Base-by-base conservation (phyloP, 2,329 filamentous ascomycete species). In the Cladophialophora exuberans region DNA sequence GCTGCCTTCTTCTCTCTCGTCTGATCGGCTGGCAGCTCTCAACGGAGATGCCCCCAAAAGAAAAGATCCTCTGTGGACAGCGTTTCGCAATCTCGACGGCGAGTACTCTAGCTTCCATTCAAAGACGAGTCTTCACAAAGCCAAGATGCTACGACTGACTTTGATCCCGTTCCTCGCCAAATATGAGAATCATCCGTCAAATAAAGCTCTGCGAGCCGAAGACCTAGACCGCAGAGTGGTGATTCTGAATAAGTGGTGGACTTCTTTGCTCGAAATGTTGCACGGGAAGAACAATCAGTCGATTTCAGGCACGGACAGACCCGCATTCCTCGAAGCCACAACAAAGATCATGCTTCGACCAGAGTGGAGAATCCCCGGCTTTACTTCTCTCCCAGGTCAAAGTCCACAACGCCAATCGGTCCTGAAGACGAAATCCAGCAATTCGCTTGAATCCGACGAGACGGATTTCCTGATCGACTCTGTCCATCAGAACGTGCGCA, bases 161-260 rank as follows among this genome's bases (percentile, higher is more conserved):
- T 78, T 96, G 3, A 72, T 96, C 15, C 89, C 90, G 0, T 96
- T 96, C 65, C 74, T 97, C 38, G 81, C 84, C 54, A 85, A 82
- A 47, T 86, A 91, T 64, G 81, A 82, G 56, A 75, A 81, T 28
- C 86, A 93, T 65, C 74, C 83, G 1, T 90, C 88, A 6, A 87
- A 83, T 64, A 78, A 77, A 60, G 76, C 70, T 13, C 76, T 96
- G 41, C 77, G 82, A n/a, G 79, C 89, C 1, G 90, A 96, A 73
- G 90, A 96, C 68, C 73, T 96, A 39, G 91, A 97, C 65, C 83
- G 88, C 30, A 82, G 92, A 56, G 83, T 88, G 2, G 85, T 84
- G 39, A 89, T 95, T 43, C 74, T 96, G 54, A 90, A 94, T 69
- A 92, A 89, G 67, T 97, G 92, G 92, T 97, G 92, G 92, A 86